Evolutionary conservation across 371 early-diverging fungal species (phyloP).

Genomic region (Rhizopus delemar): DNA sequence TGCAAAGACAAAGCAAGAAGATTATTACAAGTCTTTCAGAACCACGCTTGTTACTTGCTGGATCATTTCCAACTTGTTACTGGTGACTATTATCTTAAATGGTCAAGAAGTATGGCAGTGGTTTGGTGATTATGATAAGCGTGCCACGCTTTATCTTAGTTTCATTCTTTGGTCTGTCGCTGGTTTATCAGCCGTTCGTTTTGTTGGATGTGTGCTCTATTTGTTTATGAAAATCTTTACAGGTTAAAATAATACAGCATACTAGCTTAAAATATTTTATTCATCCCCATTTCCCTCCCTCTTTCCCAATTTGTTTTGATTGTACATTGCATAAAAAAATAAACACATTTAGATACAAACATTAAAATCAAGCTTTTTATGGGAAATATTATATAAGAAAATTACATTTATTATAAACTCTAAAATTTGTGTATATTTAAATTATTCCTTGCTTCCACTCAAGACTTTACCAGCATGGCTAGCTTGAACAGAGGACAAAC

Average conservation of each 20-base stretch:
- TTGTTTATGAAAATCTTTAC: constrained; percentile 61
- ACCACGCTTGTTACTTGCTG: constrained; percentile 74
- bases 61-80: constrained; percentile 79
- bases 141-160: constrained; percentile 72
- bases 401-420: constrained; percentile 1
- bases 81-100: constrained; percentile 64
- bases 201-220: constrained; percentile 77
- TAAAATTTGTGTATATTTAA: background rate
- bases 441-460: background rate
- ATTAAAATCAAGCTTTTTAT: background rate
- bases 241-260: constrained; percentile 22
- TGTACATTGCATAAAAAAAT: constrained; percentile 1
- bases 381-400: background rate
- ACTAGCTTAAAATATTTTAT: background rate
- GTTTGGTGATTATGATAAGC: constrained; percentile 36
- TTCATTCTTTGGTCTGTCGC: constrained; percentile 91
- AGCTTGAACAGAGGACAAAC: constrained; percentile 45
- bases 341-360: background rate
- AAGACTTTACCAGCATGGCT: constrained; percentile 1
- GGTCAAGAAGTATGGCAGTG: constrained; percentile 28
- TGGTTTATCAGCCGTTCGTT: constrained; percentile 78
- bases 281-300: background rate
- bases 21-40: constrained; percentile 85
- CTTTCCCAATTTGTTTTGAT: background rate
- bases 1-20: constrained; percentile 78